Base-by-base conservation (phyloP, 768 basidiomycete genomes). In the Termitomyces bulborhizus region DNA sequence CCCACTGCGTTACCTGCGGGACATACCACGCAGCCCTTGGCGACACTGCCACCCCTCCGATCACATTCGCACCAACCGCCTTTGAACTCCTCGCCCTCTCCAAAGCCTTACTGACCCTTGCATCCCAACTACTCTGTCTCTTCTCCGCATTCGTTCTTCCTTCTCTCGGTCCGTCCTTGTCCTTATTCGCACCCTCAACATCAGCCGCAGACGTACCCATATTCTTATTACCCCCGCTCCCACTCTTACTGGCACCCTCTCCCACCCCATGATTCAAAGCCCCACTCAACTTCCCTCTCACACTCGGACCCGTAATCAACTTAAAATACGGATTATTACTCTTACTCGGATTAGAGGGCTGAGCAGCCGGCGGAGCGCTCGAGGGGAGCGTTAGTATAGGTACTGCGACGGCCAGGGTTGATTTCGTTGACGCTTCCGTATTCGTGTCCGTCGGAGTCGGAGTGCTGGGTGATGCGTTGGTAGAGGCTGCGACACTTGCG, bases 101-200 rank as follows among this genome's bases (percentile, higher is more conserved):
- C 2, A 58, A 32, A 34, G 57, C 57, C 57, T 47, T 58, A 43
- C 51, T 59, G 6, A 59, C 55, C 43, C 58, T 45, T 46, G 43
- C 47, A 32, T 59, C 55, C 58, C 58, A 59, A 44, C 48, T 56
- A 24, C 43, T 53, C 43, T 50, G 42, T 9, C 18, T 36, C 16
- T 53, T 46, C n/a, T 29, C 55, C 3, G 6, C 3, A 6, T 44
- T 29, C n/a, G n/a, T 24, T 36, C 45, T 34, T 39, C 27, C 55
- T 27, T 55, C 41, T 21, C 18, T 13, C 3, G 13, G 11, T 2
- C 5, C 29, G 16, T 18, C 11, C n/a, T 31, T 21, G 21, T 18
- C 11, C n/a, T 31, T 21, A 13, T 32, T 47, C 21, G 21, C 1
- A 47, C 21, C 21, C 13, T 21, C 32, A 1, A 21, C 27, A 4